Conservation (phyloP, 805 yeast species). For the Suhomyces prunicola region DNA sequence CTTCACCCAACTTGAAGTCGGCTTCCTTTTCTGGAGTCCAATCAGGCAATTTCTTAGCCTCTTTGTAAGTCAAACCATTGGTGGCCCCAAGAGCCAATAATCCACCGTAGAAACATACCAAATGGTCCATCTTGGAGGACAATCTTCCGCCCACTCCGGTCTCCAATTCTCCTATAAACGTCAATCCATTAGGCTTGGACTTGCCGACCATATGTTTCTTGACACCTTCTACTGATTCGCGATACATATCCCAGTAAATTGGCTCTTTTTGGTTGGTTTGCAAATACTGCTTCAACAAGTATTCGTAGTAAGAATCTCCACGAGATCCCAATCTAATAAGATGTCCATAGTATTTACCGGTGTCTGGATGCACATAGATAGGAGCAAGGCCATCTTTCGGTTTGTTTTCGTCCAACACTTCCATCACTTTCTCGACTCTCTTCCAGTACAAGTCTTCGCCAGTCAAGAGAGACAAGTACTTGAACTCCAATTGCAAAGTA, state of each 20-base stretch:
- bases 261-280: constrained; percentile 64
- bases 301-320: constrained; percentile 93
- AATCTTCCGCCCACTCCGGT: constrained; percentile 59
- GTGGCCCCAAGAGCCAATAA: constrained; percentile 88
- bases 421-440: constrained; percentile 69
- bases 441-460: constrained; percentile 81
- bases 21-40: constrained; percentile 61
- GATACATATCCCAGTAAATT: constrained; percentile 69
- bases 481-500: constrained; percentile 82
- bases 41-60: constrained; percentile 50
- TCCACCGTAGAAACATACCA: constrained; percentile 91
- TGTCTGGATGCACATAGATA: constrained; percentile 69
- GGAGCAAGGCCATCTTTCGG: constrained; percentile 80
- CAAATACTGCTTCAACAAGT: constrained; percentile 77
- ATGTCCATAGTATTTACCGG: constrained; percentile 63
- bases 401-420: constrained; percentile 60
- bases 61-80: constrained; percentile 55
- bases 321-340: constrained; percentile 81
- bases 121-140: constrained; percentile 82
- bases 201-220: constrained; percentile 59
- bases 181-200: constrained; percentile 59
- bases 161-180: constrained; percentile 76
- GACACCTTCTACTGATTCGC: constrained; percentile 74
- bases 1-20: constrained; percentile 70
- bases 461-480: constrained; percentile 74